These are phyloP conservation scores for Leishmania lainsoni DNA, from an alignment of 208 protist species.

Conservation along the genomic window DNA sequence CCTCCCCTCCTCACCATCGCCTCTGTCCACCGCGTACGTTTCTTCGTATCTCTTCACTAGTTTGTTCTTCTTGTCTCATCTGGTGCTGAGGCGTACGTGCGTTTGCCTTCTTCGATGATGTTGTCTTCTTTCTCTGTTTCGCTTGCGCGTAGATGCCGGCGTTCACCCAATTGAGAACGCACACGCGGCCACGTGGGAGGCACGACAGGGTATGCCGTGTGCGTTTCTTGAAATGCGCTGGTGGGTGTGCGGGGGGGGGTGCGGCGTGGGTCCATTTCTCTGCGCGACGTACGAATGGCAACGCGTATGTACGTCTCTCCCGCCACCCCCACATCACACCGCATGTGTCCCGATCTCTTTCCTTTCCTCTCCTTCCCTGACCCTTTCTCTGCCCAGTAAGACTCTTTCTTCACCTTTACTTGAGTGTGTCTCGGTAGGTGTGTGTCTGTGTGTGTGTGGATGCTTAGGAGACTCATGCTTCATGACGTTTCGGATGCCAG, in stretches of 20 bases:
- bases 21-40: background rate
- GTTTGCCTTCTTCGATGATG: too few relatives aligned
- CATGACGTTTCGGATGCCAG: background rate
- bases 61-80: background rate
- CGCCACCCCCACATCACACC: background rate
- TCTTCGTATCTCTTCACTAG: background rate
- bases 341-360: conserved; percentile 1
- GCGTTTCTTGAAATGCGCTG: background rate
- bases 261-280: background rate
- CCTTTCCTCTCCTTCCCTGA: too few relatives aligned
- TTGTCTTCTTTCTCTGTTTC: background rate
- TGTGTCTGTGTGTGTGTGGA: background rate
- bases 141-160: background rate
- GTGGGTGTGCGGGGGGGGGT: background rate
- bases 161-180: background rate
- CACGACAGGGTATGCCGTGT: background rate
- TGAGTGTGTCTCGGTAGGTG: background rate
- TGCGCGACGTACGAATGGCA: background rate
- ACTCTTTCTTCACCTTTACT: background rate
- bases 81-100: background rate
- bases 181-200: background rate
- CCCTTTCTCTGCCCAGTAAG: background rate
- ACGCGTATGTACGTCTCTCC: background rate
- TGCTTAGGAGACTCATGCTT: background rate
- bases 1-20: background rate